These are phyloP conservation scores for Senna tora DNA, from an alignment of 306 rosid species.

Conservation along the genomic window DNA sequence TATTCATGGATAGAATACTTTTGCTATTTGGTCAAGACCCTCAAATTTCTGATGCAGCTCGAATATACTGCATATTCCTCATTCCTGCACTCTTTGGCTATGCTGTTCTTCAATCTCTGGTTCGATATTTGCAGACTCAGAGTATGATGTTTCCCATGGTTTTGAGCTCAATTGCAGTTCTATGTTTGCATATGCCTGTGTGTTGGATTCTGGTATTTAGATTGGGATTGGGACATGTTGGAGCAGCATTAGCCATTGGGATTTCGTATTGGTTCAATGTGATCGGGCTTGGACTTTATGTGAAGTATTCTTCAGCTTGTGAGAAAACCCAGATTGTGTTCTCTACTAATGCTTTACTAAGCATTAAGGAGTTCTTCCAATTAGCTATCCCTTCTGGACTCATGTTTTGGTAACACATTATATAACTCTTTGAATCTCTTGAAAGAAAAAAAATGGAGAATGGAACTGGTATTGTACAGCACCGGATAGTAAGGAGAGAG, in stretches of 20 bases:
- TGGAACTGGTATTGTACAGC: no score
- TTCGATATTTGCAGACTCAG: slow-evolving; percentile 60
- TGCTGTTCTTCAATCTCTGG: slow-evolving; percentile 56
- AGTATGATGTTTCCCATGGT: slow-evolving; percentile 61
- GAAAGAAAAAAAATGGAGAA: no score
- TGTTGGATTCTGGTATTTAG: slow-evolving; percentile 62
- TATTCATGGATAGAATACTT: slow-evolving; percentile 56
- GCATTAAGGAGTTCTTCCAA: slow-evolving; percentile 45
- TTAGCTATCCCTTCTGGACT: slow-evolving; percentile 53
- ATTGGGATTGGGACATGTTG: slow-evolving; percentile 47
- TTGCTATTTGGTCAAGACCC: slow-evolving; percentile 60
- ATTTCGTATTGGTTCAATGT: slow-evolving; percentile 68
- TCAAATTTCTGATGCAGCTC: slow-evolving; percentile 46
- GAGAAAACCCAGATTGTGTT: slow-evolving; percentile 52
- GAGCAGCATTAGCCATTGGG: slow-evolving; percentile 66
- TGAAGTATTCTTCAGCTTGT: slow-evolving; percentile 54
- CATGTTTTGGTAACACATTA: slow-evolving; percentile 45
- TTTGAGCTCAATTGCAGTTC: slow-evolving; percentile 46
- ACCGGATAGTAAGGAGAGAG: no score
- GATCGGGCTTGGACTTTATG: slow-evolving; percentile 52
- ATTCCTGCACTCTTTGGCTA: slow-evolving; percentile 61
- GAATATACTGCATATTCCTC: slow-evolving; percentile 45
- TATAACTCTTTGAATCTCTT: slow-evolving; percentile 10
- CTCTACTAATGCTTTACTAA: slow-evolving; percentile 39
- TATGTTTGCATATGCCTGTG: slow-evolving; percentile 55